phyloP scores from a whole-genome alignment of 352 stramenopile species.

The Pythium pyrilobum region DNA sequence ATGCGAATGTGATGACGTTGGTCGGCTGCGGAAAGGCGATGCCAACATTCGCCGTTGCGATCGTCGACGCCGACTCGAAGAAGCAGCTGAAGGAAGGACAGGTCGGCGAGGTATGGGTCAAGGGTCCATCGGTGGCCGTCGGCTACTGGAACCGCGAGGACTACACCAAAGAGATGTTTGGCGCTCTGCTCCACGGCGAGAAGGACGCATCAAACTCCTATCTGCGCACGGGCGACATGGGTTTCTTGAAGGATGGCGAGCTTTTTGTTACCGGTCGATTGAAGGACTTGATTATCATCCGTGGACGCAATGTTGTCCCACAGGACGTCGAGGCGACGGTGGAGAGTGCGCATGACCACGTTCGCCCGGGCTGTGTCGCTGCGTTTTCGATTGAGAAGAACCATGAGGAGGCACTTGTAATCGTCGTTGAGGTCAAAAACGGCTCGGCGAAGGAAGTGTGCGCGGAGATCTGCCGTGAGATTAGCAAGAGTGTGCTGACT shows the following conservation, averaged over 20 bases:
- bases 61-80: constrained; percentile 65
- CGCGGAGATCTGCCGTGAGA: constrained; percentile 54
- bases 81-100: constrained; percentile 39
- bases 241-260: constrained; percentile 58
- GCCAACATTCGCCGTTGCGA: constrained; percentile 60
- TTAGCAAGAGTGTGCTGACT: constrained; percentile 52
- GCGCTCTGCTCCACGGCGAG: constrained; percentile 36
- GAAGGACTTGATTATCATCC: constrained; percentile 85
- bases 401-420: constrained; percentile 66
- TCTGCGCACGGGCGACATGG: constrained; percentile 71
- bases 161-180: constrained; percentile 70
- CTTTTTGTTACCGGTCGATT: constrained; percentile 72
- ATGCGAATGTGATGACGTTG: constrained; percentile 39
- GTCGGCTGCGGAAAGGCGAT: constrained; percentile 81
- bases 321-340: constrained; percentile 75
- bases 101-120: constrained; percentile 92
- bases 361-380: constrained; percentile 68
- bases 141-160: constrained; percentile 73
- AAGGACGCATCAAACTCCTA: constrained; percentile 33
- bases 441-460: constrained; percentile 43
- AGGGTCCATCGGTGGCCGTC: constrained; percentile 64
- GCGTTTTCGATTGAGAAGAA: constrained; percentile 80
- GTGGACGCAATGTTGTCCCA: constrained; percentile 68
- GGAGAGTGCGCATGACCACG: constrained; percentile 52
- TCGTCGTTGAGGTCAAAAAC: constrained; percentile 75